Evolutionary conservation across 306 rosid genomes (phyloP), one percentile per base, ranked within the genome.

Genomic region (Fagus crenata): DNA sequence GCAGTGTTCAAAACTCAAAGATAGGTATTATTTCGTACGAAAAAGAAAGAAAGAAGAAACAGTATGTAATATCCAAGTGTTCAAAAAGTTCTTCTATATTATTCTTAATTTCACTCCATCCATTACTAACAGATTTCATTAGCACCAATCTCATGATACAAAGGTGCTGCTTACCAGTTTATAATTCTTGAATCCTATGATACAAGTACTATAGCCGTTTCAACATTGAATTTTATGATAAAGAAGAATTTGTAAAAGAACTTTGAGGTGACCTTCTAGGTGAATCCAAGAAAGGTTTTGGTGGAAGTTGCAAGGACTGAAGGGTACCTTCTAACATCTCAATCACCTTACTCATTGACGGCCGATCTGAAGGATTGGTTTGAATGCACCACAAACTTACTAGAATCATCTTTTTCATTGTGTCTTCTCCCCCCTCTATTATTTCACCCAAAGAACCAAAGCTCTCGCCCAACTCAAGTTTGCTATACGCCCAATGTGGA

Each of bases 311-410:
- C 33, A 78, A 61, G 36, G 72, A 71, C 11, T 49, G 64, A 60
- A 59, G 40, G 17, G 63, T 60, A 33, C 77, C 72, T 46, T 78
- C 72, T 28, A 78, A 49, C 77, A 78, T 78, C 49, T 71, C 73
- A 0, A 78, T 60, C 55, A 61, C 82, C 12, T 78, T 78, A 11
- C 64, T 49, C 51, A 71, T 78, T 7, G 82, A 78, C 11, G 82
- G 82, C 22, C 77, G 51, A 55, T 71, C 82, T 2, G 42, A 59
- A 5, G 77, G 72, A 64, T 2, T 51, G 0, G 77, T 61, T 40
- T 78, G 82, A 49, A 60, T 72, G 55, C 72, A 78, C 82, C 82
- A 58, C 4, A 78, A 71, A 32, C 72, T 49, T 12, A 78, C 65
- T 1, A 78, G 33, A 8, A 61, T 46, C 82, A 78, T 71, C 35